Conservation (phyloP, 305 asterid genomes). For the Fraxinus angustifolia region DNA sequence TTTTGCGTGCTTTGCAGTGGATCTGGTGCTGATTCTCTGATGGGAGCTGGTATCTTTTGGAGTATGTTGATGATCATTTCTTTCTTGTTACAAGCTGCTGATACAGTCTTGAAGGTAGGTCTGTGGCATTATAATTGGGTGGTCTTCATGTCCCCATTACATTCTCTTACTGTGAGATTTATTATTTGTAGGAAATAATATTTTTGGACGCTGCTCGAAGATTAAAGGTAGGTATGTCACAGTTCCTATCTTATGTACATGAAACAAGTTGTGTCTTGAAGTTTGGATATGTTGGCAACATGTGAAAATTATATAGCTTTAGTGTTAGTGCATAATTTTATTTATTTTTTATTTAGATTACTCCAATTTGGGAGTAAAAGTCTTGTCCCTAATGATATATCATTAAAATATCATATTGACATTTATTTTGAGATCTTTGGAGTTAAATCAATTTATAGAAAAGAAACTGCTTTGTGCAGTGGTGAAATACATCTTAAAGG, state of each 20-base stretch:
- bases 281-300: neutral
- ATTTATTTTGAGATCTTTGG: neutral
- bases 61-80: constrained; percentile 87
- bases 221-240: constrained; percentile 61
- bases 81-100: constrained; percentile 94
- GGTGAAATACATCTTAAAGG: neutral
- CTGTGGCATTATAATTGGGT: constrained; percentile 11
- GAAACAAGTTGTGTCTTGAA: neutral
- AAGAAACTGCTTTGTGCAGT: neutral
- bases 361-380: neutral
- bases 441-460: neutral
- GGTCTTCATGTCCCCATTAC: constrained; percentile 23
- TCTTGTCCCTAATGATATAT: neutral
- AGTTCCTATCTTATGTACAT: neutral
- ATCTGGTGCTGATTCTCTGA: constrained; percentile 86
- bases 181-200: constrained; percentile 66
- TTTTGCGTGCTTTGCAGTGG: constrained; percentile 57
- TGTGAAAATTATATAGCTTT: neutral
- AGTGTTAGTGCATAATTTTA: neutral
- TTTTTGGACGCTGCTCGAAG: constrained; percentile 75
- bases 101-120: constrained; percentile 82
- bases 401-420: neutral
- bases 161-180: constrained; percentile 30
- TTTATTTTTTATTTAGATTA: neutral
- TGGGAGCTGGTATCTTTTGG: constrained; percentile 90